These are phyloP conservation scores for Xerocomus amazonicus DNA, from an alignment of 1,284 basidiomycete genomes.

Conservation along the genomic window DNA sequence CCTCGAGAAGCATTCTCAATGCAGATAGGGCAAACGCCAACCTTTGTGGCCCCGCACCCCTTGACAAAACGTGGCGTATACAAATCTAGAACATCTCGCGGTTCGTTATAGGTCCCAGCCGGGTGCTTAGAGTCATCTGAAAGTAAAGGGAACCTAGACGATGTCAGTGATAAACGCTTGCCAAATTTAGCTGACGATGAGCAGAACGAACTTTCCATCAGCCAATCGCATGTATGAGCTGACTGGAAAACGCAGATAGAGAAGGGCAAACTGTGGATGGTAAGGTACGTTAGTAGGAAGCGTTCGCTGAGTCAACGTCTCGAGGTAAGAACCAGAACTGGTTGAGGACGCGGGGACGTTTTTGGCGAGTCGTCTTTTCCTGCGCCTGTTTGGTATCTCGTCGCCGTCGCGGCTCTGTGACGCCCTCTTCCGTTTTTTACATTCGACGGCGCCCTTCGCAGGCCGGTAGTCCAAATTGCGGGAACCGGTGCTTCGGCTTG, in stretches of 20 bases:
- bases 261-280: constrained; percentile 46
- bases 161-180: constrained; percentile 1
- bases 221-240: constrained; percentile 46
- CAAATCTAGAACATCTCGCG: constrained; percentile 56
- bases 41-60: constrained; percentile 64
- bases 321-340: constrained; percentile 1
- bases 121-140: constrained; percentile 37
- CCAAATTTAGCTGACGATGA: not conserved
- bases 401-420: constrained; percentile 9
- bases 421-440: constrained; percentile 25
- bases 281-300: constrained; percentile 48
- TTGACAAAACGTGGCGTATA: constrained; percentile 78
- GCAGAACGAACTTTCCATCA: constrained; percentile 29
- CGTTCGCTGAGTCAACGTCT: constrained; percentile 34
- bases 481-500: constrained; percentile 1
- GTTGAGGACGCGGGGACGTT: not conserved
- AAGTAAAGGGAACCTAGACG: constrained; percentile 33
- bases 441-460: constrained; percentile 13
- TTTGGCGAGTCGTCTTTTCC: constrained; percentile 6
- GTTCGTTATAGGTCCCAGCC: constrained; percentile 55
- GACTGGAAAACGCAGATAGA: constrained; percentile 65
- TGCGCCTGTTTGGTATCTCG: constrained; percentile 12
- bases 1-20: constrained; percentile 57
- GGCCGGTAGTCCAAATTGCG: constrained; percentile 13
- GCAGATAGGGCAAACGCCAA: constrained; percentile 77